Conservation (phyloP, 2,329 filamentous ascomycete species). For the Apiospora saccharicola region DNA sequence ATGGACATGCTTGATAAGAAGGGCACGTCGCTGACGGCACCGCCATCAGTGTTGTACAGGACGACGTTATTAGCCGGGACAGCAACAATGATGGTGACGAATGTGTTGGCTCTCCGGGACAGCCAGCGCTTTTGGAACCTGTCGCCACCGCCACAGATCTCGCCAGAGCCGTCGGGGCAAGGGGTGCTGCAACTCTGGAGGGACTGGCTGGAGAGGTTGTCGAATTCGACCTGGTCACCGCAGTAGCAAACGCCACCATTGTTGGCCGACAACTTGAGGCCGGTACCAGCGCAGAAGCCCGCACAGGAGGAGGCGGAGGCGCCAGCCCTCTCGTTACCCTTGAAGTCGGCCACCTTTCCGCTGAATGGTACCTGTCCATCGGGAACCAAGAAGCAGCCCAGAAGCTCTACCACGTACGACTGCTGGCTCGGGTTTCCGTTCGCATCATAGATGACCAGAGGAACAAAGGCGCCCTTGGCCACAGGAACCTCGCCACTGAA, state of each 20-base stretch:
- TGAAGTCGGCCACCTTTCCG: not conserved
- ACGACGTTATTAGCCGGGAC: slow-evolving; percentile 19
- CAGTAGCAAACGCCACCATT: slow-evolving; percentile 29
- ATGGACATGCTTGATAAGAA: slow-evolving; percentile 15
- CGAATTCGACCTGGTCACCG: slow-evolving; percentile 21
- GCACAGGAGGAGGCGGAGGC: slow-evolving; percentile 26
- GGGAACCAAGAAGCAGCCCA: slow-evolving; percentile 28
- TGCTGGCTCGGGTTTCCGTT: not conserved
- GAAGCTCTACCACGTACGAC: not conserved
- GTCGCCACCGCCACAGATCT: slow-evolving; percentile 18
- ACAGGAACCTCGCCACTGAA: slow-evolving; percentile 20
- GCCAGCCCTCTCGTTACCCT: slow-evolving; percentile 9
- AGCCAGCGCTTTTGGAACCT: not conserved
- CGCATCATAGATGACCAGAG: slow-evolving; percentile 19
- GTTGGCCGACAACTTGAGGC: slow-evolving; percentile 26
- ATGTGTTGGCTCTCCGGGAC: not conserved
- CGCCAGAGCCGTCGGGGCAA: slow-evolving; percentile 2
- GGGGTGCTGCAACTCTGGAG: not conserved
- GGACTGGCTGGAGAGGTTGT: not conserved
- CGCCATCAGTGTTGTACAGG: not conserved
- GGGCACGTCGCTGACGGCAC: not conserved
- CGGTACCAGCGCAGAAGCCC: slow-evolving; percentile 26
- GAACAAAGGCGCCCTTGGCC: not conserved
- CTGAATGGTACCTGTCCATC: not conserved
- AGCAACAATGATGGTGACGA: slow-evolving; percentile 29